Base-by-base conservation (phyloP, 331 rosid genomes). In the Arachis monticola region DNA sequence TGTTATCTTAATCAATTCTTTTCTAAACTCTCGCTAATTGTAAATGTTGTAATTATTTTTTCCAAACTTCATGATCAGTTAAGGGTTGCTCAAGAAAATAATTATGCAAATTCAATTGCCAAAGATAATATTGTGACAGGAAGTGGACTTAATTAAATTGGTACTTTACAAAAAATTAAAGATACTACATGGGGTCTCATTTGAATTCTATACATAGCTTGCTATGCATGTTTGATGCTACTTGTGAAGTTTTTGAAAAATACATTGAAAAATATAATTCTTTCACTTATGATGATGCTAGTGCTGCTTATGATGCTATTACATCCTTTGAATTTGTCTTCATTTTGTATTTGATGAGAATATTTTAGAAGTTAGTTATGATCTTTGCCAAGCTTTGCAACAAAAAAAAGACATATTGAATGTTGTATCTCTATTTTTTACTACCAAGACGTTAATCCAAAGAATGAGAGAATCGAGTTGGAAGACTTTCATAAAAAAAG, bases 331-430 rank as follows among this genome's bases (percentile, higher is more conserved):
- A 56, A 4, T 70, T 70, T 12, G 57, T 57, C 5, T 57, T 70
- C 42, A 9, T 40, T 40, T 42, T 70, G 17, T 53, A 58, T 70
- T 55, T 70, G 5, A 42, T 70, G 66, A 41, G 13, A 56, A 70
- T 5, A 46, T 70, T 10, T 38, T 56, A 27, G 22, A 17, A 17
- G 22, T 17, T 17, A 17, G 22, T 17, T 0, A 17, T 17, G 0
- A 17, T 17, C 22, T 17, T 17, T 17, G 22, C 22, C 22, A 17
- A 17, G 0, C 22, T 17, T 17, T 17, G 0, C 0, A 17, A 13
- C 3, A 41, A 22, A 5, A 0, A 40, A 5, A 42, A 3, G 57
- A 71, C 35, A 42, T 58, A 1, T 17, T 57, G 4, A 71, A 70
- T 22, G 12, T 4, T 52, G 56, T 41, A 5, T 17, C 12, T 56